Base-by-base conservation (phyloP, 345 rosid species). In the Bruguiera sexangula region DNA sequence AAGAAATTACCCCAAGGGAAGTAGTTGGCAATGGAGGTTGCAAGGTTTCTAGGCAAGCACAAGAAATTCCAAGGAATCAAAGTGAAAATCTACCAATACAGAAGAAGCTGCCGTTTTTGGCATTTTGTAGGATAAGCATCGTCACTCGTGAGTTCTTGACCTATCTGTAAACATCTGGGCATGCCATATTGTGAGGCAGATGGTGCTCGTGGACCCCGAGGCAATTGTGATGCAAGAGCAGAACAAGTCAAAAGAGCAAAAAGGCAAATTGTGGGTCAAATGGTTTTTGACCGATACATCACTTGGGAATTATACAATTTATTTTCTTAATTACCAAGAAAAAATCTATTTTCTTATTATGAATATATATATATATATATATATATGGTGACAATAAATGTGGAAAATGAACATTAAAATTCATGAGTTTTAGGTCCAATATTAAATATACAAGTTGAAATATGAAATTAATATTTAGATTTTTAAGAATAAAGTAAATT, bases 141-240 rank as follows among this genome's bases (percentile, higher is more conserved):
- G 99, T 76, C 90, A 92, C 68, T 87, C 94, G 0, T 78, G 94
- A 70, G 60, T 90, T 78, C 94, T 95, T 34, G 99, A 95, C 85
- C 89, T 92, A 31, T 90, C 92, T 46, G 80, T 95, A 68, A 95
- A 92, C 65, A 94, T 95, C 50, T 92, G 97, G 98, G 97, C 98
- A 6, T 95, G 89, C 83, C 98, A 92, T 79, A 90, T 96, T 57
- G 90, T 85, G 4, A 81, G 97, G 60, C 83, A 84, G 51, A 88
- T 95, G 73, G 87, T 95, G 8, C 92, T 86, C 59, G 75, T 95
- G 78, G 81, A 87, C 72, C 92, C 91, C 0, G 82, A 71, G 70
- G 90, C 84, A 24, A 24, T 24, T 0, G 16, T 71, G 59, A 89
- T 89, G 94, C 83, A 87, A 67, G 98, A 92, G 75, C 88, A 90